A percentile compares a stretch with the other conserved stretches of the same genome.
Evolutionary conservation across 805 yeast genomes (phyloP).

Genomic region (Tetrapisispora pingtungensis): DNA sequence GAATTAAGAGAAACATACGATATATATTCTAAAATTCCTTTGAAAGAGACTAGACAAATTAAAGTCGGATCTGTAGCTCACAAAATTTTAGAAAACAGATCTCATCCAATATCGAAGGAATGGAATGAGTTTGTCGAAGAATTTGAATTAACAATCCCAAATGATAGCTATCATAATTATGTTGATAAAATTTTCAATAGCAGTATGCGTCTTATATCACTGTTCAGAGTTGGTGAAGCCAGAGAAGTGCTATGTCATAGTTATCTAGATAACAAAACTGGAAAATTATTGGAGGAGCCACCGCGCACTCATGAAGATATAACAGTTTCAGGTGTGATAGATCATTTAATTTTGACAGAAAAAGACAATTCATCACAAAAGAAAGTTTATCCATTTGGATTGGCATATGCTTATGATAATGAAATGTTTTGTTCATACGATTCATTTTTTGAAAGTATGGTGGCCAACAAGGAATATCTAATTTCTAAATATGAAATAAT

Average conservation of each 20-base stretch:
- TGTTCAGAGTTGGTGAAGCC: conserved; percentile 40
- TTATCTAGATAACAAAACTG: conserved; percentile 30
- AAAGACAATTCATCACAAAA: neutral
- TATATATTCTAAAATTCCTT: conserved; percentile 37
- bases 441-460: neutral
- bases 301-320: conserved; percentile 23
- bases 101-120: conserved; percentile 31
- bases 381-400: neutral
- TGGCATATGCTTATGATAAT: neutral
- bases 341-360: conserved; percentile 32
- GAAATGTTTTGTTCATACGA: neutral
- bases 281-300: conserved; percentile 6
- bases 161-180: conserved; percentile 18
- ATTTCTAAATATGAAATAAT: conserved; percentile 18
- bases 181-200: conserved; percentile 35
- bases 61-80: conserved; percentile 41
- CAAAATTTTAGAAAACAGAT: conserved; percentile 34
- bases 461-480: neutral
- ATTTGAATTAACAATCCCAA: conserved; percentile 12
- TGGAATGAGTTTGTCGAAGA: conserved; percentile 11
- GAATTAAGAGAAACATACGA: conserved; percentile 49
- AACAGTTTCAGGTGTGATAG: conserved; percentile 57
- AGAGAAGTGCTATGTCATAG: conserved; percentile 55
- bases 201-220: conserved; percentile 32
- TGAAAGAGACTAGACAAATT: conserved; percentile 34